phyloP scores from a whole-genome alignment of 2,329 filamentous ascomycete species.

The Pseudopyricularia cyperi region DNA sequence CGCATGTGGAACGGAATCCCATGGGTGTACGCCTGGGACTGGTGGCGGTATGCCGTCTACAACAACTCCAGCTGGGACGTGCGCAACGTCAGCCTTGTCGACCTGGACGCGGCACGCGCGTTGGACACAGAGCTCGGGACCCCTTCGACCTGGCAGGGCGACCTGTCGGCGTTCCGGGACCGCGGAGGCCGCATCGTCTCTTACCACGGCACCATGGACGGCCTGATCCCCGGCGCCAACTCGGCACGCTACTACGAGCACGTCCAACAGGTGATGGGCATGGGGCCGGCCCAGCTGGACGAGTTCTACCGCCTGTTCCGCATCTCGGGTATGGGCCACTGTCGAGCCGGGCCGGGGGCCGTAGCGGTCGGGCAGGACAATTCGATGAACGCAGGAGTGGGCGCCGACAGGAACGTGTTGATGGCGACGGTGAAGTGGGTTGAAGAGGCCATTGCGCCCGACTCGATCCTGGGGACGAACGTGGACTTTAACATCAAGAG shows the following conservation, averaged over 20 bases:
- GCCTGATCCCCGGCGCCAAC: conserved; percentile 28
- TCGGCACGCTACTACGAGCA: conserved; percentile 34
- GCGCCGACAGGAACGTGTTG: not conserved
- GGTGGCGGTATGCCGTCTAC: conserved; percentile 34
- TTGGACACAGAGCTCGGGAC: conserved; percentile 9
- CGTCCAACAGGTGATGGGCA: conserved; percentile 18
- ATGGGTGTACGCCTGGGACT: conserved; percentile 19
- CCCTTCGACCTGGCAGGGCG: conserved; percentile 17
- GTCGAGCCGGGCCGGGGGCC: conserved; percentile 29
- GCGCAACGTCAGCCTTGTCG: conserved; percentile 18
- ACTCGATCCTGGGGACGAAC: conserved; percentile 1
- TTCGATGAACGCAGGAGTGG: conserved; percentile 1
- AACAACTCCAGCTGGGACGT: conserved; percentile 28
- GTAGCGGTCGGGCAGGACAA: too few relatives aligned
- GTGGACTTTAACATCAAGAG: too few relatives aligned
- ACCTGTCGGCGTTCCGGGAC: conserved; percentile 19
- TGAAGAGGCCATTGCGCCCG: conserved; percentile 6
- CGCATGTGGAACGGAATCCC: conserved; percentile 21
- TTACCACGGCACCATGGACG: conserved; percentile 29
- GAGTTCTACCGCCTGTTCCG: conserved; percentile 36
- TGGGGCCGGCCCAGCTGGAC: conserved; percentile 18
- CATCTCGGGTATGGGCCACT: conserved; percentile 38
- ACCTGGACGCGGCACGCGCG: conserved; percentile 19
- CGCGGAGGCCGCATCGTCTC: conserved; percentile 31
- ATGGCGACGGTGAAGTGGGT: conserved; percentile 6